Evolutionary conservation across 345 rosid species (phyloP).

Genomic region (Cardamine resedifolia): DNA sequence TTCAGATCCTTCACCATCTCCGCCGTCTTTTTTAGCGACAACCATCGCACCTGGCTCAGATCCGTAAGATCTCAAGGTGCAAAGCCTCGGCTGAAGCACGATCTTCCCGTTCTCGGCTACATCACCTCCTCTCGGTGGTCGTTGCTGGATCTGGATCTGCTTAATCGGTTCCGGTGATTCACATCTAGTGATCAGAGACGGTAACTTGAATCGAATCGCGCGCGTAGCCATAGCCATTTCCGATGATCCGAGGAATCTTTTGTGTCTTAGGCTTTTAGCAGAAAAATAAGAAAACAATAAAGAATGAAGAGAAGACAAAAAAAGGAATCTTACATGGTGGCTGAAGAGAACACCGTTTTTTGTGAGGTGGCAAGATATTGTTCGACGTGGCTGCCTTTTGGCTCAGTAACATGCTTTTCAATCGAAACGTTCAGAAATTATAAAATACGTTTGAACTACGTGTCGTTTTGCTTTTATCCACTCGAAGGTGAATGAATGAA

Average conservation of each 20-base stretch:
- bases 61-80: conserved; percentile 84
- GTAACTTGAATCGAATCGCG: conserved; percentile 42
- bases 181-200: conserved; percentile 8
- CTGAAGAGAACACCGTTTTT: conserved; percentile 36
- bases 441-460: background rate
- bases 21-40: conserved; percentile 46
- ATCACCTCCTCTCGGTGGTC: conserved; percentile 36
- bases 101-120: conserved; percentile 57
- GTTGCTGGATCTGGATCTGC: conserved; percentile 40
- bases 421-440: background rate
- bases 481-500: conserved; percentile 17
- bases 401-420: conserved; percentile 36
- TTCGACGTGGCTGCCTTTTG: conserved; percentile 36
- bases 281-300: background rate
- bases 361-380: conserved; percentile 34
- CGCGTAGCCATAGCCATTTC: conserved; percentile 65
- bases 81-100: conserved; percentile 76
- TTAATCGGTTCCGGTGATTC: conserved; percentile 41
- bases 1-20: conserved; percentile 27
- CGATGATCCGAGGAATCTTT: conserved; percentile 28
- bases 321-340: conserved; percentile 35
- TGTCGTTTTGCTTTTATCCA: conserved; percentile 40
- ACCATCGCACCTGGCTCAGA: conserved; percentile 49
- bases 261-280: background rate
- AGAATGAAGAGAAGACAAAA: background rate